phyloP scores from a whole-genome alignment of 2,329 filamentous ascomycete species.

The Trichophyton benhamiae region DNA sequence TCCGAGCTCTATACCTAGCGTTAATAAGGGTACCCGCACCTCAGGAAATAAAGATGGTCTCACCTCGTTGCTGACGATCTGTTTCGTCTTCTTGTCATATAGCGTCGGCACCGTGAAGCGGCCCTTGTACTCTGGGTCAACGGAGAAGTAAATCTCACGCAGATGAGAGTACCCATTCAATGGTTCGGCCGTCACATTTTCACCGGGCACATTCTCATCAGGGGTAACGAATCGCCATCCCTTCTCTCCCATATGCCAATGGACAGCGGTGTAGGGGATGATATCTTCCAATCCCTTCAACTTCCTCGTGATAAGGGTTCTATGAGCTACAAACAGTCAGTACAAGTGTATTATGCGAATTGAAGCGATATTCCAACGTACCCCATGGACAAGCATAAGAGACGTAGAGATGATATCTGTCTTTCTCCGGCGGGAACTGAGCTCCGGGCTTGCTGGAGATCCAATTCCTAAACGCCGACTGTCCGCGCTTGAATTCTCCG shows the following conservation, averaged over 20 bases:
- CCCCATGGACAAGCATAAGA: conserved; percentile 90
- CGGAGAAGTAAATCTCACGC: conserved; percentile 66
- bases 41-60: neutral
- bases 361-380: conserved; percentile 19
- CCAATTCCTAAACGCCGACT: conserved; percentile 67
- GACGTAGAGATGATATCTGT: conserved; percentile 86
- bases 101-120: conserved; percentile 81
- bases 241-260: conserved; percentile 72
- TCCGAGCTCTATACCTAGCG: conserved; percentile 48
- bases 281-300: conserved; percentile 86
- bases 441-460: conserved; percentile 61
- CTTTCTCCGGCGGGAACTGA: conserved; percentile 73
- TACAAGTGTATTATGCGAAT: neutral
- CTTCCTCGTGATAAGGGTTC: conserved; percentile 73
- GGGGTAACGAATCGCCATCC: conserved; percentile 72
- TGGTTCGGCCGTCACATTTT: conserved; percentile 42
- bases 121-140: conserved; percentile 58
- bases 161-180: conserved; percentile 59
- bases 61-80: conserved; percentile 81
- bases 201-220: conserved; percentile 47
- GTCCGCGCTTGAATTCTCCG: conserved; percentile 87
- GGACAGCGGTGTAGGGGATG: conserved; percentile 67
- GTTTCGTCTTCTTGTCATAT: conserved; percentile 55
- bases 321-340: conserved; percentile 48
- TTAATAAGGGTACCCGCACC: neutral